Evolutionary conservation across 2,329 filamentous ascomycete species (phyloP).

Genomic region (Pestalotiopsis sp.): DNA sequence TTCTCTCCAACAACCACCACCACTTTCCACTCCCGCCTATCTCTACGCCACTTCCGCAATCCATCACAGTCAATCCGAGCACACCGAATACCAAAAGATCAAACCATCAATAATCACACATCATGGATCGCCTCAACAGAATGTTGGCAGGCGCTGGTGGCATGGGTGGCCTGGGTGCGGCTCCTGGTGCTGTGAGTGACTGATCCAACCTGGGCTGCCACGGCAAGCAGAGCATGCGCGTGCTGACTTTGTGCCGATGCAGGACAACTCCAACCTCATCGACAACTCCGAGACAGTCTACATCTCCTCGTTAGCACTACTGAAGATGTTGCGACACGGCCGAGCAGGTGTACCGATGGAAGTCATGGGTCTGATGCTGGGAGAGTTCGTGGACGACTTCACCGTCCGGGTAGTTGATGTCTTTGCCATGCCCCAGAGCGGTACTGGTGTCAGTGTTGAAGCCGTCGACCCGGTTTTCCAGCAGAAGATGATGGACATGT

Average conservation of each 20-base stretch:
- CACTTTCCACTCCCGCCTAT: background rate
- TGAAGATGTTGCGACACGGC: slow-evolving; percentile 99
- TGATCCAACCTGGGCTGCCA: background rate
- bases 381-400: slow-evolving; percentile 98
- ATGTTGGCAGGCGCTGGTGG: slow-evolving; percentile 76
- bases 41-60: background rate
- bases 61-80: background rate
- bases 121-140: slow-evolving; percentile 89
- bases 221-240: background rate
- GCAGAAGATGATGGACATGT: slow-evolving; percentile 99
- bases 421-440: slow-evolving; percentile 98
- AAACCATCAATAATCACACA: background rate
- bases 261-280: slow-evolving; percentile 91
- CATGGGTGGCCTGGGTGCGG: slow-evolving; percentile 64
- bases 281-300: slow-evolving; percentile 99
- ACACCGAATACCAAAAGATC: background rate
- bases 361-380: slow-evolving; percentile 99
- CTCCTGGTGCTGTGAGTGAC: slow-evolving; percentile 62
- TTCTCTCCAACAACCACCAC: background rate
- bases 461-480: slow-evolving; percentile 98
- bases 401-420: slow-evolving; percentile 98
- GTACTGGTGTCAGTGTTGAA: slow-evolving; percentile 97
- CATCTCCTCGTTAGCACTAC: slow-evolving; percentile 93
- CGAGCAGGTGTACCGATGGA: slow-evolving; percentile 99
- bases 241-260: slow-evolving; percentile 2